Evolutionary conservation across 169 alveolate species (phyloP).

Genomic region (Eimeria mitis): DNA sequence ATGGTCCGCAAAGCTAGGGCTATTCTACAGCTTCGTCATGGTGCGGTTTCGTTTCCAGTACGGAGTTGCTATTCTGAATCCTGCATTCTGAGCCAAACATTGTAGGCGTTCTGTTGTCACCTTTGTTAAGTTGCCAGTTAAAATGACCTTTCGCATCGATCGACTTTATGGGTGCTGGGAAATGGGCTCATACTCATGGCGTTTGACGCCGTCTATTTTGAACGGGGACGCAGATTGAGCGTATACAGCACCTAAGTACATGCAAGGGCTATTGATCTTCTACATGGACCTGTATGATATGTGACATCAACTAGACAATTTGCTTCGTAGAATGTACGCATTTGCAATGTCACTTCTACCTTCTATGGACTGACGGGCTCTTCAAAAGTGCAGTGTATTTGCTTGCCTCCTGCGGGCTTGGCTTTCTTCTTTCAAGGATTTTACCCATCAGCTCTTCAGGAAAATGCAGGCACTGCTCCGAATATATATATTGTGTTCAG

Average conservation of each 20-base stretch:
- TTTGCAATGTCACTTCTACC: neutral
- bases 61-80: neutral
- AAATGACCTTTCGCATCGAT: neutral
- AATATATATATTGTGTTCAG: neutral
- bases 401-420: neutral
- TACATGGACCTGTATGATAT: neutral
- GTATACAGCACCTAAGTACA: neutral
- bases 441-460: neutral
- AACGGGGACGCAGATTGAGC: neutral
- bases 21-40: neutral
- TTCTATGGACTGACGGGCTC: neutral
- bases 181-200: neutral
- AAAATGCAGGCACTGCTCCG: neutral
- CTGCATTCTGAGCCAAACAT: neutral
- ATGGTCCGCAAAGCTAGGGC: neutral
- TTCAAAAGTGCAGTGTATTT: neutral
- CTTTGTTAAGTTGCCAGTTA: neutral
- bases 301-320: neutral
- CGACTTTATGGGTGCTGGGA: neutral
- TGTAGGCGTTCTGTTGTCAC: neutral
- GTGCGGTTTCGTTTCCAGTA: neutral
- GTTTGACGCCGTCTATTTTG: neutral
- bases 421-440: neutral
- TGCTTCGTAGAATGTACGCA: neutral
- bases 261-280: neutral